Conservation (phyloP, 768 basidiomycete genomes). For the Boletus subparvulus region DNA sequence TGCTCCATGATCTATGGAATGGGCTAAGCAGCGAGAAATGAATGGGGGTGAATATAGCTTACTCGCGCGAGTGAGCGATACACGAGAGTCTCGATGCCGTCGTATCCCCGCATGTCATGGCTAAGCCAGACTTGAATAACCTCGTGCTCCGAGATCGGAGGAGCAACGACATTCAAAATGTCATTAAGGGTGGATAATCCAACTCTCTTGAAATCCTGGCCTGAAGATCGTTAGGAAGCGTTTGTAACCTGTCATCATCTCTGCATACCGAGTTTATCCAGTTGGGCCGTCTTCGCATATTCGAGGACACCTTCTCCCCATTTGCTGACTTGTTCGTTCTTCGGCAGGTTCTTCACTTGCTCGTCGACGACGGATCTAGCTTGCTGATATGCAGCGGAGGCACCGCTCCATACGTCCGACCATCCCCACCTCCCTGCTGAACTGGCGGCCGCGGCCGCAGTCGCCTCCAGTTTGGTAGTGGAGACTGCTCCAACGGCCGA, state of each 20-base stretch:
- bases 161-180: conserved; percentile 93
- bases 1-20: conserved; percentile 81
- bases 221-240: conserved; percentile 39
- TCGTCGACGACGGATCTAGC: conserved; percentile 89
- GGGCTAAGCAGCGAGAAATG: conserved; percentile 2
- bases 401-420: conserved; percentile 87
- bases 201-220: conserved; percentile 85
- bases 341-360: conserved; percentile 84
- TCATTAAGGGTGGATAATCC: conserved; percentile 88
- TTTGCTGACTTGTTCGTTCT: conserved; percentile 83
- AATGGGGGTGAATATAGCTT: conserved; percentile 22
- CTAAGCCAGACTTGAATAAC: conserved; percentile 94
- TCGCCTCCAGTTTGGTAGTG: conserved; percentile 19
- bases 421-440: conserved; percentile 64
- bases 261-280: conserved; percentile 82
- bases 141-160: conserved; percentile 97
- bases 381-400: conserved; percentile 83
- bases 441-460: conserved; percentile 13
- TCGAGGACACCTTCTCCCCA: conserved; percentile 85
- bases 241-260: conserved; percentile 18
- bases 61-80: conserved; percentile 85
- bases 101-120: conserved; percentile 96
- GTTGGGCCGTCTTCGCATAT: conserved; percentile 85
- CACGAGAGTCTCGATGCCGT: conserved; percentile 91
- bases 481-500: conserved; percentile 27